Base-by-base conservation (phyloP, 1,139 yeast genomes). In the Keqinozyma sinolaborantium region DNA sequence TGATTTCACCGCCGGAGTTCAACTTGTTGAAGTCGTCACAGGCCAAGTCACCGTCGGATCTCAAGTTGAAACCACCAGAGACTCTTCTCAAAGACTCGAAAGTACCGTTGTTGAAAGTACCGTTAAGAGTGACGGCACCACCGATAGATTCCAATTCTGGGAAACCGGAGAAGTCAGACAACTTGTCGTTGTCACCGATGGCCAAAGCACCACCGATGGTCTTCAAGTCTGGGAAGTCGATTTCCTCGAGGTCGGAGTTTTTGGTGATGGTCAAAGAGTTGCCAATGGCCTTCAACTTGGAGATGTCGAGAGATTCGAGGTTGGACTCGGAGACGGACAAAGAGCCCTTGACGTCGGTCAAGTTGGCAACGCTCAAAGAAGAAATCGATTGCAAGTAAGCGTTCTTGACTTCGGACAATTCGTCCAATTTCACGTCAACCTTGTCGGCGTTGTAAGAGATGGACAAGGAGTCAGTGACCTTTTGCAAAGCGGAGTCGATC, bases 61-160 rank as follows among this genome's bases (percentile, higher is more conserved):
- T 82, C 58, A 92, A 73, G 55, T 69, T 68, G 68, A 90, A 94
- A 61, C 95, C 96, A 76, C 98, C 98, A 60, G 78, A 76, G 55
- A 92, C 95, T 53, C 82, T 76, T 50, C 64, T 69, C 60, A 92
- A 77, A 26, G 76, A 55, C 47, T 80, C 77, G 60, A 92, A 75
- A 44, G 86, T 67, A 58, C 95, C 92, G 54, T 81, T 74, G 59
- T 79, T 71, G 66, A 90, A 87, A 60, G 76, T 65, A 72, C 98
- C 98, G 47, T 63, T 64, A 46, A 88, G 69, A 60, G 73, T 72
- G 51, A 92, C 79, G 50, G 97, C 90, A 73, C 97, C 97, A 57
- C 84, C 86, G 52, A 92, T 77, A 40, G 83, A 61, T 58, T 71
- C 62, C 56, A 92, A 75, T 50, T 73, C 60, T 49, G 81, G 79